These are phyloP conservation scores for Noccaea caerulescens DNA, from an alignment of 345 rosid species.

Conservation along the genomic window DNA sequence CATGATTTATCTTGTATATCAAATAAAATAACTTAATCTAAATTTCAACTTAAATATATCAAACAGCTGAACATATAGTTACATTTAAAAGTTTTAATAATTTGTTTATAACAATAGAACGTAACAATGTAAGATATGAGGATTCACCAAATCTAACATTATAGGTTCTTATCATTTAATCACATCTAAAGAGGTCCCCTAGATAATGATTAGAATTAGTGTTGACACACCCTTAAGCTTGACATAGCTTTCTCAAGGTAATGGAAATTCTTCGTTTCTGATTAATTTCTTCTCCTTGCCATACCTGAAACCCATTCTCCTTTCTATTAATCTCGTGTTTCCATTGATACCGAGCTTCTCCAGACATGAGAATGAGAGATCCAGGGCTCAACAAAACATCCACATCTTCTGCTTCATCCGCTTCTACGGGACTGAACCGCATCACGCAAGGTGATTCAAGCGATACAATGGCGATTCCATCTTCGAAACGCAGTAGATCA, in stretches of 20 bases:
- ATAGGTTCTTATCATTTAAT: background rate
- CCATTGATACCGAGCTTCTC: conserved; percentile 86
- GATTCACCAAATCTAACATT: background rate
- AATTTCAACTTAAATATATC: background rate
- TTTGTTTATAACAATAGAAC: background rate
- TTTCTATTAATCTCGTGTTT: conserved; percentile 89
- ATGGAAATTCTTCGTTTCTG: conserved; percentile 75
- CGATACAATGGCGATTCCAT: conserved; percentile 85
- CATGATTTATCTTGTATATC: background rate
- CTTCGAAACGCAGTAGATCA: conserved; percentile 87
- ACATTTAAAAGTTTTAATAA: too few species aligned
- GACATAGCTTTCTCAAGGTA: conserved; percentile 73
- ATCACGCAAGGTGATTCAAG: conserved; percentile 85
- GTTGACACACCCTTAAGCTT: conserved; percentile 24
- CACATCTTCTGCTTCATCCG: conserved; percentile 24
- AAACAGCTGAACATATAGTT: background rate
- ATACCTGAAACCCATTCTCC: conserved; percentile 73
- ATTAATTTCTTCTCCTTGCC: conserved; percentile 69
- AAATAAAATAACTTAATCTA: background rate
- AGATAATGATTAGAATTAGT: too few species aligned
- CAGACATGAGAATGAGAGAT: conserved; percentile 77
- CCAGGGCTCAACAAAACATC: conserved; percentile 75
- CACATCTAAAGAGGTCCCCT: background rate
- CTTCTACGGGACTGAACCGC: conserved; percentile 61
- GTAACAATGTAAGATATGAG: background rate